Base-by-base conservation (phyloP, 306 rosid species). In the Sicyos edulis region DNA sequence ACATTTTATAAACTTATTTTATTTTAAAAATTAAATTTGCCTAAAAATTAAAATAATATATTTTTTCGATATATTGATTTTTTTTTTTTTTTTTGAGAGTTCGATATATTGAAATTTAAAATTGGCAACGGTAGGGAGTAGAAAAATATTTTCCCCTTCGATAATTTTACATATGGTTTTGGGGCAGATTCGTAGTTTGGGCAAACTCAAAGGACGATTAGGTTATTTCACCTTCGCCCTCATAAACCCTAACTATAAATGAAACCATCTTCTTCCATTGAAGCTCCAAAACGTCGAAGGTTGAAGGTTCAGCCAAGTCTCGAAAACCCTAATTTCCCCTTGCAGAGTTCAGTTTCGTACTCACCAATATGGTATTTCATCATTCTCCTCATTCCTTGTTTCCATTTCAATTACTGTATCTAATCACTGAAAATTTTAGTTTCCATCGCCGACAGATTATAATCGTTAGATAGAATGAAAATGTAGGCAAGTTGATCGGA, bases 241-340 rank as follows among this genome's bases (percentile, higher is more conserved):
- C 56, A 7, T 68, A 64, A 68, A 68, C 72, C 72, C 72, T 68
- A 68, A 22, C 7, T 68, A 68, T 68, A 68, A 21, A 68, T 47
- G 0, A 22, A 15, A 67, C 22, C 13, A 20, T 47, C 72, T 1
- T 68, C 21, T 49, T 11, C 37, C 21, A 6, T 16, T 1, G 7
- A 42, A 47, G 57, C 40, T 22, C n/a, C 4, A 47, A 20, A 20
- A 12, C 54, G 72, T 67, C 29, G 19, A 4, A 13, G 72, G 37
- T 49, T 24, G 72, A 45, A 67, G 72, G 3, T 40, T 67, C 72
- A 47, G 3, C 55, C 4, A 45, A 67, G 12, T 67, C 34, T 65
- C 17, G 9, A 0, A 65, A 67, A 11, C 72, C 56, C 72, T 68
- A 67, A 21, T 13, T 19, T 47, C 15, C 54, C 1, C n/a, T 20